Percentiles rank a stretch among this genome's conserved stretches.
phyloP scores from a whole-genome alignment of 2,329 filamentous ascomycete species.

The Tolypocladium sp. region DNA sequence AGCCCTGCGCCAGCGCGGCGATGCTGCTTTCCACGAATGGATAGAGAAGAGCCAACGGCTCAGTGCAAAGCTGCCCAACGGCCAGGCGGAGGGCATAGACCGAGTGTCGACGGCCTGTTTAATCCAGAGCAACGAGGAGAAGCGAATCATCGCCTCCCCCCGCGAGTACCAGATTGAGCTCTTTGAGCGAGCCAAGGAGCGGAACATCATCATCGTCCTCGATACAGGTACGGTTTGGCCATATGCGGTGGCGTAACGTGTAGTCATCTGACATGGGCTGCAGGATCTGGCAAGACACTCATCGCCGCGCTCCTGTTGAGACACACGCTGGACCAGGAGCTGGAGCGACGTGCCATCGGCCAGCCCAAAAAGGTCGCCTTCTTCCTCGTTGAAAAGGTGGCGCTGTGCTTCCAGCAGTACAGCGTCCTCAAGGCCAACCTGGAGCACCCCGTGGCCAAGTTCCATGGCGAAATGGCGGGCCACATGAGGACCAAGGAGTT shows the following conservation, averaged over 20 bases:
- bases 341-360: constrained; percentile 57
- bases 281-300: constrained; percentile 88
- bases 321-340: constrained; percentile 66
- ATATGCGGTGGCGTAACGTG: neutral
- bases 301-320: constrained; percentile 82
- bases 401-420: constrained; percentile 83
- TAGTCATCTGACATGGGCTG: neutral
- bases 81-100: neutral
- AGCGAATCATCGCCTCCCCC: constrained; percentile 62
- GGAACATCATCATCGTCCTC: constrained; percentile 87
- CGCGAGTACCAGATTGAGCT: constrained; percentile 89
- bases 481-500: constrained; percentile 29
- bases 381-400: constrained; percentile 85
- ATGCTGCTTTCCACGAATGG: constrained; percentile 7
- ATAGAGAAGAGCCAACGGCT: constrained; percentile 1
- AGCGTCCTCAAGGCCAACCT: constrained; percentile 75
- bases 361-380: constrained; percentile 62
- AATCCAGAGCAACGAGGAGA: constrained; percentile 3
- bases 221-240: constrained; percentile 57
- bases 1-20: neutral
- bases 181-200: constrained; percentile 74
- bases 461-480: constrained; percentile 62
- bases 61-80: neutral
- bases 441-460: constrained; percentile 61
- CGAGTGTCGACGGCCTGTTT: neutral